Evolutionary conservation across 2,329 filamentous ascomycete species (phyloP).

Genomic region (Coleophoma crateriformis): DNA sequence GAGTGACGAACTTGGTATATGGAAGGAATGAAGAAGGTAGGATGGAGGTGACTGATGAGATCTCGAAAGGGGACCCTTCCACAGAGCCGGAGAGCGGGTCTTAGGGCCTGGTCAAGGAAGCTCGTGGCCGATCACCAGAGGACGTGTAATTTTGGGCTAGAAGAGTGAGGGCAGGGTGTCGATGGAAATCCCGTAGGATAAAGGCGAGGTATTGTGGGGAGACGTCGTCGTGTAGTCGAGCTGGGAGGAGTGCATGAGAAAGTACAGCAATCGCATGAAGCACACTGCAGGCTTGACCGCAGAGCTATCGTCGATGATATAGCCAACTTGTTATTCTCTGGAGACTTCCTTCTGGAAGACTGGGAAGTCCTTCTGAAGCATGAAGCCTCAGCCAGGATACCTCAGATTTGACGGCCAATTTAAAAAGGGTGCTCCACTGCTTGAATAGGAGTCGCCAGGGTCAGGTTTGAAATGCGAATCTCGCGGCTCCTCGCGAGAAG

Average conservation of each 20-base stretch:
- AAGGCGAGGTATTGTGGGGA: conserved; percentile 6
- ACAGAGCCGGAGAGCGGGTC: conserved; percentile 24
- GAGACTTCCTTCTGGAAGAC: conserved; percentile 2
- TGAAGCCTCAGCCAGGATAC: conserved; percentile 4
- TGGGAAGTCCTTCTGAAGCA: conserved; percentile 8
- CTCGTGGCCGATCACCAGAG: conserved; percentile 22
- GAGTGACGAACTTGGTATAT: conserved; percentile 5
- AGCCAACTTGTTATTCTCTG: not conserved
- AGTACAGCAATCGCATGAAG: conserved; percentile 12
- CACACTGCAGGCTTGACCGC: conserved; percentile 17
- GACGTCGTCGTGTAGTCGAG: conserved; percentile 4
- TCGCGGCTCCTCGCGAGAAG: not conserved
- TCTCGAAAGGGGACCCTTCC: conserved; percentile 13
- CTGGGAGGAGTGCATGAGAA: conserved; percentile 12
- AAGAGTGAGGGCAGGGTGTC: conserved; percentile 12
- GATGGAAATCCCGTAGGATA: conserved; percentile 3
- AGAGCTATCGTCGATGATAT: conserved; percentile 2
- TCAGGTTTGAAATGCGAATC: conserved; percentile 1
- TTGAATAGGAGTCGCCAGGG: not conserved
- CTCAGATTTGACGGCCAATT: conserved; percentile 1
- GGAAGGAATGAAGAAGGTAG: conserved; percentile 11
- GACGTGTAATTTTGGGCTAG: conserved; percentile 8
- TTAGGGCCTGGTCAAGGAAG: conserved; percentile 8
- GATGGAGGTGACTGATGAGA: conserved; percentile 11
- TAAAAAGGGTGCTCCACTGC: not conserved